Conservation (phyloP, 2,329 filamentous ascomycete genomes). For the Cadophora gregata region DNA sequence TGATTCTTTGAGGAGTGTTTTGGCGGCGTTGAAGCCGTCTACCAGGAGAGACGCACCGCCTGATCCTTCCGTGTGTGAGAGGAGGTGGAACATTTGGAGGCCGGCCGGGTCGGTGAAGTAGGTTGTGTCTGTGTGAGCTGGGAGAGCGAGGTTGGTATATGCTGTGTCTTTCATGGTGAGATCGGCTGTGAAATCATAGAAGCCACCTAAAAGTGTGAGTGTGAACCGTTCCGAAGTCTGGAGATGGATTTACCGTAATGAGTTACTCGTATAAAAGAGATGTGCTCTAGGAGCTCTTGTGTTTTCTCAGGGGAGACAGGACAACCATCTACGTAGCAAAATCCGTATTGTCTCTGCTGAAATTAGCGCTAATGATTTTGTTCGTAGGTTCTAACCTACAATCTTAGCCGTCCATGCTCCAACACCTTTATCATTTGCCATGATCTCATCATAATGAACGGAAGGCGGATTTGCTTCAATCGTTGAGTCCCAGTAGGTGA, state of each 20-base stretch:
- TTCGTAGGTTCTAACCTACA: conserved; percentile 48
- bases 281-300: conserved; percentile 75
- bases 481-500: conserved; percentile 48
- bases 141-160: conserved; percentile 84
- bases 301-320: conserved; percentile 75
- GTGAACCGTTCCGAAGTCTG: background rate
- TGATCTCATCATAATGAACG: conserved; percentile 65
- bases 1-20: conserved; percentile 60
- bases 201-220: conserved; percentile 56
- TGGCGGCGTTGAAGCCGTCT: conserved; percentile 81
- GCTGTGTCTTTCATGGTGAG: conserved; percentile 87
- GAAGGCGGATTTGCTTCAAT: conserved; percentile 58
- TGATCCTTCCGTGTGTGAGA: conserved; percentile 73
- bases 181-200: conserved; percentile 89
- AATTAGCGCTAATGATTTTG: conserved; percentile 11
- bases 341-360: conserved; percentile 70
- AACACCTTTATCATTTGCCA: conserved; percentile 61
- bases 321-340: conserved; percentile 76
- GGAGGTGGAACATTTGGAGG: conserved; percentile 89
- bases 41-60: conserved; percentile 85
- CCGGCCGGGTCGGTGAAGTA: conserved; percentile 95
- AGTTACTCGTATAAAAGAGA: conserved; percentile 86
- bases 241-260: conserved; percentile 73
- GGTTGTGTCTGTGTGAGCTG: conserved; percentile 91
- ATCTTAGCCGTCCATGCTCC: conserved; percentile 69